Conservation (phyloP, 805 yeast species). For the Jamesozyma spencerorum region DNA sequence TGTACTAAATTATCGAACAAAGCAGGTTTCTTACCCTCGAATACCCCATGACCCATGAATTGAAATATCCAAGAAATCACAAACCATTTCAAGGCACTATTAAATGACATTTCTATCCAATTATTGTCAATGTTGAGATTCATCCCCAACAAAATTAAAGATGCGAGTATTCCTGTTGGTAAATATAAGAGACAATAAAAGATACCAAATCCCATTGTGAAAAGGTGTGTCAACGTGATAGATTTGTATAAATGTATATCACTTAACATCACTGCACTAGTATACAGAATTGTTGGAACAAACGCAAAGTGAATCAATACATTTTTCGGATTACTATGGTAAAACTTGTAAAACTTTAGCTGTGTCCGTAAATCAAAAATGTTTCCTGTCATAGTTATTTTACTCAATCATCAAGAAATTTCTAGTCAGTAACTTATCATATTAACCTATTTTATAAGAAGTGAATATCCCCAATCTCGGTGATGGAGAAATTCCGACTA, state of each 20-base stretch:
- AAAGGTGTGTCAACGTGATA: conserved; percentile 39
- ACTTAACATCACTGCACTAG: conserved; percentile 30
- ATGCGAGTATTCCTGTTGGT: conserved; percentile 38
- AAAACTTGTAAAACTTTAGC: conserved; percentile 51
- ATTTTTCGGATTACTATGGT: conserved; percentile 47
- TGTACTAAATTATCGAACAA: conserved; percentile 72
- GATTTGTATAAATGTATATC: conserved; percentile 10
- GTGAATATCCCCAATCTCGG: neutral
- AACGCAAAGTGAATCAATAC: conserved; percentile 69
- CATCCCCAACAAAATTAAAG: conserved; percentile 32
- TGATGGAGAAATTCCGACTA: neutral
- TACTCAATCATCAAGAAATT: neutral
- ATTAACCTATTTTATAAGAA: too few species aligned
- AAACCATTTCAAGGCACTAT: conserved; percentile 32
- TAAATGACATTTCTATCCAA: conserved; percentile 8
- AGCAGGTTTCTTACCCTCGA: conserved; percentile 81
- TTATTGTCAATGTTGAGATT: conserved; percentile 17
- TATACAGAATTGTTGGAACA: conserved; percentile 66
- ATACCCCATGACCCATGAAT: conserved; percentile 78
- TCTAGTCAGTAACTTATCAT: too few species aligned
- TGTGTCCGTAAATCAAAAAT: conserved; percentile 29
- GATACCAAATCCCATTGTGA: conserved; percentile 40
- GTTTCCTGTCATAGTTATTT: neutral
- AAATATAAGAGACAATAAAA: conserved; percentile 56
- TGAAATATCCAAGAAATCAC: conserved; percentile 67